phyloP scores from a whole-genome alignment of 768 basidiomycete species.

The Boletus rubescentipes region DNA sequence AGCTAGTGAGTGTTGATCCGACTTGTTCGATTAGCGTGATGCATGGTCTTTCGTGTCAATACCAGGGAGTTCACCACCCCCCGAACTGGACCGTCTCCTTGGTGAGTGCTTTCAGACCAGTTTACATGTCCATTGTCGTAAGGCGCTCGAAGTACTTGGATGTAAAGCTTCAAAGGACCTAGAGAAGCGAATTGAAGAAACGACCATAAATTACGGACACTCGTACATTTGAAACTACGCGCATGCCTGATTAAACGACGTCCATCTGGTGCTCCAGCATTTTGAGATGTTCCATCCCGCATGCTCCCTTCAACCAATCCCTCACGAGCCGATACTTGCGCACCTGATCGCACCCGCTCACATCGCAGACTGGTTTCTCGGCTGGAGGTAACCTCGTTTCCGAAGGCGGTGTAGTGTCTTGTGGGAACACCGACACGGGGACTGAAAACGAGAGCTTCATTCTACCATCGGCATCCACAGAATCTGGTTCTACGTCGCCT shows the following conservation, averaged over 20 bases:
- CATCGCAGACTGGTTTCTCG: conserved; percentile 43
- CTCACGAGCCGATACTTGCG: conserved; percentile 67
- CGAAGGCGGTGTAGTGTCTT: conserved; percentile 9
- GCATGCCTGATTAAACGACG: neutral
- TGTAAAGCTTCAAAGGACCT: no score
- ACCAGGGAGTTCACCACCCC: no score
- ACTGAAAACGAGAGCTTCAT: conserved; percentile 58
- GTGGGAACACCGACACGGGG: conserved; percentile 36
- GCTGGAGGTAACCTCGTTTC: conserved; percentile 5
- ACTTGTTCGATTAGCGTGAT: no score
- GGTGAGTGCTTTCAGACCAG: no score
- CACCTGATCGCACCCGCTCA: conserved; percentile 51
- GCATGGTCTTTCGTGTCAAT: no score
- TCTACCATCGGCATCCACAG: conserved; percentile 2
- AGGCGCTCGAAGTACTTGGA: no score
- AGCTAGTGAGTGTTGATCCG: no score
- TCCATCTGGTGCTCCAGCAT: conserved; percentile 40
- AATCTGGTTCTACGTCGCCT: conserved; percentile 2
- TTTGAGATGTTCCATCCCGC: conserved; percentile 66
- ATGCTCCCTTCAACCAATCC: conserved; percentile 59
- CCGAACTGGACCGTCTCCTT: no score
- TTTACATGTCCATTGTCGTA: no score
- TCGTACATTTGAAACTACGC: no score
- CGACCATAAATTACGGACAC: no score
- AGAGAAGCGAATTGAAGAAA: no score